Conservation (phyloP, 805 yeast genomes). For the Candida ponderosae region DNA sequence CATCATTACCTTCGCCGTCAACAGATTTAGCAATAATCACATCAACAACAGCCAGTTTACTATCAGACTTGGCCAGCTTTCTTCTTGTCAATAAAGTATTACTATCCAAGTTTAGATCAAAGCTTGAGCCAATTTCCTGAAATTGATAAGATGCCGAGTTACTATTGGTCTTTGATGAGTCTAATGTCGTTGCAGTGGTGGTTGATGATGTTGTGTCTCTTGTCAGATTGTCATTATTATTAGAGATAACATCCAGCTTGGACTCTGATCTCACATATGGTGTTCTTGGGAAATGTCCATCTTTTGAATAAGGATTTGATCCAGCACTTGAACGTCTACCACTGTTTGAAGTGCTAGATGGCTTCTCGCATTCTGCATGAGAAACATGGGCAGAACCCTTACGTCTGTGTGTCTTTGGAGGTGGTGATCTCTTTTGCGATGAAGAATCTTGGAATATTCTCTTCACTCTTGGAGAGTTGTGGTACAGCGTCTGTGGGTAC, state of each 20-base stretch:
- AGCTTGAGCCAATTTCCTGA: constrained; percentile 11
- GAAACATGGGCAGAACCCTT: no score
- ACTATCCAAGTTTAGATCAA: constrained; percentile 18
- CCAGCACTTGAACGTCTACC: neutral
- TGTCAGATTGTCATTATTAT: no score
- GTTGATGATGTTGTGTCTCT: no score
- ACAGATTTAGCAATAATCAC: no score
- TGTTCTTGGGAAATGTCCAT: neutral
- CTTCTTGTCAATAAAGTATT: constrained; percentile 21
- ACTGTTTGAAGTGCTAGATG: no score
- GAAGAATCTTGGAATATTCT: neutral
- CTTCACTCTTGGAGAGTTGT: neutral
- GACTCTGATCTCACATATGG: neutral
- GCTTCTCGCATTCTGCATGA: no score
- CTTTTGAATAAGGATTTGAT: neutral
- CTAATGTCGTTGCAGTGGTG: no score
- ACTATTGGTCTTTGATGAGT: no score
- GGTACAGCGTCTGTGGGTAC: neutral
- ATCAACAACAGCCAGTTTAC: neutral
- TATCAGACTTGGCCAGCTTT: constrained; percentile 4
- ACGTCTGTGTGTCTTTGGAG: no score
- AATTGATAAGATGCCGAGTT: constrained; percentile 2
- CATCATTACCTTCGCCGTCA: no score
- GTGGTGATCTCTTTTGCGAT: neutral
- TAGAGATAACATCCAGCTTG: no score